Conservation (phyloP, 768 basidiomycete genomes). For the Calocybe indica region DNA sequence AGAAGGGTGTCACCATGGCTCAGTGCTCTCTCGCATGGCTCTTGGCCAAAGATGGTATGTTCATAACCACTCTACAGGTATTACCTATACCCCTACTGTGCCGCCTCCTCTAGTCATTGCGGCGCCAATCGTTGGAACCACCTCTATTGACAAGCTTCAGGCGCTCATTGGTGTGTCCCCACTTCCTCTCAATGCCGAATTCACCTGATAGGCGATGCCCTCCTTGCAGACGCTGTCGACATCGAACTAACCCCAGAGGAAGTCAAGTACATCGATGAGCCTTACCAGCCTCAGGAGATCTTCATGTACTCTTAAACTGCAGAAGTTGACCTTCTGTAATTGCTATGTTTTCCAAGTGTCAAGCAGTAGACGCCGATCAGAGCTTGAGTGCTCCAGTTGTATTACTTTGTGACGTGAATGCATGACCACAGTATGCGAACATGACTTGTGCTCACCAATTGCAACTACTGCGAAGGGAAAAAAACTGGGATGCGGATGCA, state of each 20-base stretch:
- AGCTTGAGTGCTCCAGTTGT: no score
- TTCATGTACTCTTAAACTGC: conserved; percentile 34
- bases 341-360: no score
- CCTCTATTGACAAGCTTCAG: conserved; percentile 36
- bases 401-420: no score
- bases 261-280: conserved; percentile 46
- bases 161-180: conserved; percentile 34
- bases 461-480: no score
- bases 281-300: conserved; percentile 40
- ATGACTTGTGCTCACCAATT: no score
- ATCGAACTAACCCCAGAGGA: conserved; percentile 51
- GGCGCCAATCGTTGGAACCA: conserved; percentile 46
- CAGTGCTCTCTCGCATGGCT: conserved; percentile 41
- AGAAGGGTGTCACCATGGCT: conserved; percentile 38
- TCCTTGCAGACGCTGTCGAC: conserved; percentile 31
- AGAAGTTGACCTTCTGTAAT: no score
- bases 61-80: no score
- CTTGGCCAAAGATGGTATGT: conserved; percentile 26
- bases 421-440: no score
- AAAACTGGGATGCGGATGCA: no score
- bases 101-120: conserved; percentile 24
- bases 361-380: no score
- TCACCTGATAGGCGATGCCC: not conserved
- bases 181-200: no score
- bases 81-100: no score